A percentile compares a stretch with the other conserved stretches of the same genome.
phyloP scores from a whole-genome alignment of 805 yeast species.

The Candida railenensis region DNA sequence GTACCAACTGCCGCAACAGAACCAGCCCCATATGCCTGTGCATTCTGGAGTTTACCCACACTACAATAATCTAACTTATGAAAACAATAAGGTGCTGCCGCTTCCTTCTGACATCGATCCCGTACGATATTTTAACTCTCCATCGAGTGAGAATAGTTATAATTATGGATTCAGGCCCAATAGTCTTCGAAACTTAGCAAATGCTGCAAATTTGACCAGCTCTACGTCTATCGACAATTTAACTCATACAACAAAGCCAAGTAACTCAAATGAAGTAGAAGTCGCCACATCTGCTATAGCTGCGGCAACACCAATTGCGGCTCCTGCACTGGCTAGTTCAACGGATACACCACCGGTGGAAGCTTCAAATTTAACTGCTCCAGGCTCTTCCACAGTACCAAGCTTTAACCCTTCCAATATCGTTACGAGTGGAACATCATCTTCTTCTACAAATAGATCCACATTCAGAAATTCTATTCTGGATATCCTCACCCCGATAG shows the following conservation, averaged over 20 bases:
- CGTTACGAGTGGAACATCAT: too few relatives aligned
- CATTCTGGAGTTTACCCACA: background rate
- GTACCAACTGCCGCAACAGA: background rate
- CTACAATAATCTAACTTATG: background rate
- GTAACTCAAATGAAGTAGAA: too few relatives aligned
- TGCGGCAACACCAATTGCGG: too few relatives aligned
- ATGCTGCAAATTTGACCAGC: background rate
- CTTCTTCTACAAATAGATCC: background rate
- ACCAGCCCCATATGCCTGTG: background rate
- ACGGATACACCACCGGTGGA: too few relatives aligned
- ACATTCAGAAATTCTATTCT: slow-evolving; percentile 12
- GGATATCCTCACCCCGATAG: slow-evolving; percentile 10
- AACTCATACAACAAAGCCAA: background rate
- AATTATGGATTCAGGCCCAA: background rate
- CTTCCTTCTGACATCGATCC: background rate
- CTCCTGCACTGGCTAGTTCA: too few relatives aligned
- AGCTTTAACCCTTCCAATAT: too few relatives aligned
- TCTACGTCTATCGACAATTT: background rate
- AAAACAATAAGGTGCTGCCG: background rate
- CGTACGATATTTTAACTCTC: background rate
- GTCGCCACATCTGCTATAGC: too few relatives aligned
- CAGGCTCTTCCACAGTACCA: too few relatives aligned
- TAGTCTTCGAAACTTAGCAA: background rate
- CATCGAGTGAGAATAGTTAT: background rate
- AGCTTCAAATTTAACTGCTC: too few relatives aligned